A percentile compares a stretch with the other conserved stretches of the same genome.
Conservation (phyloP, 2,329 filamentous ascomycete genomes). For the Colletotrichum gloeosporioides region DNA sequence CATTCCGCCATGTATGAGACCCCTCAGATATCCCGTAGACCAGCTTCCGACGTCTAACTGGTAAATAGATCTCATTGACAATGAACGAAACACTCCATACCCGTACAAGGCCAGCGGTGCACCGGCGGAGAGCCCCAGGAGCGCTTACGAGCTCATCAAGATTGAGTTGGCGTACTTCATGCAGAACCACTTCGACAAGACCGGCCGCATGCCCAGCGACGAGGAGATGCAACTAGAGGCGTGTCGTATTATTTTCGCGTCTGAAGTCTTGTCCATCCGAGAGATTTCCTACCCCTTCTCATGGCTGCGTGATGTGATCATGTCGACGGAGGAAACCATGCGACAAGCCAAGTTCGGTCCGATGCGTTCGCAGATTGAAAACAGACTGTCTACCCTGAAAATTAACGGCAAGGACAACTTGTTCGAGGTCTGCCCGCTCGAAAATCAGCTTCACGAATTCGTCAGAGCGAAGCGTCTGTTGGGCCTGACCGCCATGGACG, state of each 20-base stretch:
- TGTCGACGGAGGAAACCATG: conserved; percentile 49
- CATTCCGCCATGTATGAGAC: conserved; percentile 66
- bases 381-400: conserved; percentile 51
- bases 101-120: conserved; percentile 56
- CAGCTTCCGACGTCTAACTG: conserved; percentile 45
- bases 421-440: conserved; percentile 62
- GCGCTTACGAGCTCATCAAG: conserved; percentile 68
- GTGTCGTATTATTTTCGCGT: conserved; percentile 62
- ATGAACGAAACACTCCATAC: conserved; percentile 62
- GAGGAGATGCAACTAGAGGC: conserved; percentile 62
- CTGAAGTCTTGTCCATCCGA: conserved; percentile 51
- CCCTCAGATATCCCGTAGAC: conserved; percentile 39
- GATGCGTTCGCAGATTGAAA: conserved; percentile 50
- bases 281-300: conserved; percentile 42
- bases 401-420: conserved; percentile 65
- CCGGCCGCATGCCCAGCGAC: conserved; percentile 49
- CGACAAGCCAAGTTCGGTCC: conserved; percentile 54
- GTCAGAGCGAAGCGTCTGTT: conserved; percentile 56
- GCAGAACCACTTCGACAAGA: conserved; percentile 47
- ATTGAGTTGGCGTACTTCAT: conserved; percentile 60
- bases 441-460: conserved; percentile 59
- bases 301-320: conserved; percentile 66
- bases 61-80: conserved; percentile 64
- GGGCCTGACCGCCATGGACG: conserved; percentile 64
- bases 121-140: conserved; percentile 52